Percentiles rank a stretch among this genome's conserved stretches.
phyloP scores from a whole-genome alignment of 352 stramenopile species.

The Pythium angustatum region DNA sequence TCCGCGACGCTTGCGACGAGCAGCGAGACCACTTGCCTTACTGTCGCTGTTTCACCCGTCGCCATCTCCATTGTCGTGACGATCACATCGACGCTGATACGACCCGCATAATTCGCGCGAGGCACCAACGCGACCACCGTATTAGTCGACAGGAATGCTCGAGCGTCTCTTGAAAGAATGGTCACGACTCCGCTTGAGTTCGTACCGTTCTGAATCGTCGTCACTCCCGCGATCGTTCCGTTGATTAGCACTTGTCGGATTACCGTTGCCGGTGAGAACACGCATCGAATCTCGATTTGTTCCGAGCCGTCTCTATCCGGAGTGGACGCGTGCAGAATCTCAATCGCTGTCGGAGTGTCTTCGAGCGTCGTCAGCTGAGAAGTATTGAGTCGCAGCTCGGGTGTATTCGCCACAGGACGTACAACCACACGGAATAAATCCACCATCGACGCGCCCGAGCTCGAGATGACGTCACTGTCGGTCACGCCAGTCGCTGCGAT shows the following conservation, averaged over 20 bases:
- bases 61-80: conserved; percentile 34
- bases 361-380: conserved; percentile 34
- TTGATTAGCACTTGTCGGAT: conserved; percentile 38
- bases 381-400: conserved; percentile 34
- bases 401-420: conserved; percentile 39
- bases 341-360: conserved; percentile 36
- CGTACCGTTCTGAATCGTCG: neutral
- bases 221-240: conserved; percentile 20
- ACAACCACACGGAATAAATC: conserved; percentile 41
- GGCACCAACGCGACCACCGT: conserved; percentile 36
- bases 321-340: conserved; percentile 39
- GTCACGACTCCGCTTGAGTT: conserved; percentile 20
- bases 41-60: conserved; percentile 28
- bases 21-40: conserved; percentile 32
- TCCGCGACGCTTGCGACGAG: conserved; percentile 39
- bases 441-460: conserved; percentile 30
- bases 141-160: conserved; percentile 21
- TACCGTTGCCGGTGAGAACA: conserved; percentile 35
- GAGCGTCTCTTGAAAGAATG: conserved; percentile 24
- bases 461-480: conserved; percentile 23
- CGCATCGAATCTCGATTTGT: conserved; percentile 41
- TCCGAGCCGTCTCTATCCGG: conserved; percentile 53
- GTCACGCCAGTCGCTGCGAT: conserved; percentile 27
- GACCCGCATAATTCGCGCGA: conserved; percentile 39
- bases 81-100: conserved; percentile 33